These are phyloP conservation scores for Middelhovenomyces tepae DNA, from an alignment of 805 yeast genomes.

Conservation along the genomic window DNA sequence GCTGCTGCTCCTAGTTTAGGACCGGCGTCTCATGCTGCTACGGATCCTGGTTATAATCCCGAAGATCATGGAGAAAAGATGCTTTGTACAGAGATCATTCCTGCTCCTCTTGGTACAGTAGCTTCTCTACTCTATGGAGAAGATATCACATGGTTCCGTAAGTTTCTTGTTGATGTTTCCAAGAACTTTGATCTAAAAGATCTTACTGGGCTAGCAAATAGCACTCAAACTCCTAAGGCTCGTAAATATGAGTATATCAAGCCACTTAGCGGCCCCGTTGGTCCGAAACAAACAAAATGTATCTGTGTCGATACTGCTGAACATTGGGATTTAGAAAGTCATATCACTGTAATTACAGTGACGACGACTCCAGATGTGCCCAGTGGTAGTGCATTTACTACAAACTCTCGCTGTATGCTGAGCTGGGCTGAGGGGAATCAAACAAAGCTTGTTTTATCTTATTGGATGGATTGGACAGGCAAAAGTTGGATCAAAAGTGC, in stretches of 20 bases:
- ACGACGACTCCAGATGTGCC: slow-evolving; percentile 92
- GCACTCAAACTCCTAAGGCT: slow-evolving; percentile 33
- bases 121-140: slow-evolving; percentile 64
- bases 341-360: slow-evolving; percentile 51
- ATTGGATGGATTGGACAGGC: slow-evolving; percentile 80
- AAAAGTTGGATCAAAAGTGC: slow-evolving; percentile 86
- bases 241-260: slow-evolving; percentile 55
- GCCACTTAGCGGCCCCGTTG: slow-evolving; percentile 71
- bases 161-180: slow-evolving; percentile 29
- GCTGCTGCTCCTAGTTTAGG: slow-evolving; percentile 43
- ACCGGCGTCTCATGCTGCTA: slow-evolving; percentile 53
- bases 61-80: slow-evolving; percentile 42
- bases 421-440: slow-evolving; percentile 64
- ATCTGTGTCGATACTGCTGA: slow-evolving; percentile 55
- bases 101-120: slow-evolving; percentile 72
- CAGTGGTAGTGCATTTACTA: slow-evolving; percentile 73
- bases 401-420: slow-evolving; percentile 60
- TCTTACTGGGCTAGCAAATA: slow-evolving; percentile 22
- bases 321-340: slow-evolving; percentile 42
- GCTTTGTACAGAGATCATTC: slow-evolving; percentile 42
- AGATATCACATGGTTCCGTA: slow-evolving; percentile 36
- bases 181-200: slow-evolving; percentile 25
- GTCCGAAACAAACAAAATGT: slow-evolving; percentile 87
- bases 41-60: slow-evolving; percentile 39
- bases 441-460: slow-evolving; percentile 57